Evolutionary conservation across 2,329 filamentous ascomycete genomes (phyloP).

Genomic region (Monilinia laxa): DNA sequence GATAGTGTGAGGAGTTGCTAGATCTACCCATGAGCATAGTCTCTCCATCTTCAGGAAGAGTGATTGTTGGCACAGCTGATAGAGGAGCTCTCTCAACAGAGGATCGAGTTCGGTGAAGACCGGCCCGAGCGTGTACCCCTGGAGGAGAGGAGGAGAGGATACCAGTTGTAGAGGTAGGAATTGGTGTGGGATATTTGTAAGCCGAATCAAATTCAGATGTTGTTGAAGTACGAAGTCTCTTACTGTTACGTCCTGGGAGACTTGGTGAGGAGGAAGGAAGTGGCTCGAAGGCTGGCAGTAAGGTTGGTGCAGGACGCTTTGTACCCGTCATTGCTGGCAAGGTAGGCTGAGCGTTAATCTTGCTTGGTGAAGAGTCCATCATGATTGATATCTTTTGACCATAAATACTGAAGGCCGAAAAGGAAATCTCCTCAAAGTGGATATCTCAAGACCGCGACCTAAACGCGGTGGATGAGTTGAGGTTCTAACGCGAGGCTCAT

Average conservation of each 20-base stretch:
- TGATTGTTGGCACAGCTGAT: conserved; percentile 76
- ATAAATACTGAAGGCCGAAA: conserved; percentile 11
- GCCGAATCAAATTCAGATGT: conserved; percentile 39
- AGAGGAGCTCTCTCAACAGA: conserved; percentile 73
- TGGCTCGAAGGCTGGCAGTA: conserved; percentile 78
- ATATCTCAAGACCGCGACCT: conserved; percentile 23
- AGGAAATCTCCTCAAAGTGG: conserved; percentile 30
- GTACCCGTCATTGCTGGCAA: conserved; percentile 45
- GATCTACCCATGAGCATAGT: conserved; percentile 85
- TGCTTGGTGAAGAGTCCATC: conserved; percentile 42
- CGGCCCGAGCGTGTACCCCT: conserved; percentile 50
- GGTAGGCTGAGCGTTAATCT: conserved; percentile 36
- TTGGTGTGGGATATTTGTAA: conserved; percentile 82
- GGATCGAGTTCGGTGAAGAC: conserved; percentile 60
- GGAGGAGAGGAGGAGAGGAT: conserved; percentile 86
- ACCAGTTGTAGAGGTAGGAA: conserved; percentile 90
- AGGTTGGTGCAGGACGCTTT: conserved; percentile 63
- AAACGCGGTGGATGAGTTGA: conserved; percentile 23
- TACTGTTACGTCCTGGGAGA: conserved; percentile 67
- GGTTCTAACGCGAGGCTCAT: conserved; percentile 21
- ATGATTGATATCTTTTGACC: conserved; percentile 33
- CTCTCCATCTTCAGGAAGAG: conserved; percentile 79
- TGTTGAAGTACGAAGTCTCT: conserved; percentile 55
- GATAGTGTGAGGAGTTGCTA: conserved; percentile 92
- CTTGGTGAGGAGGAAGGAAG: conserved; percentile 76